Conservation (phyloP, 495 filamentous ascomycete species). For the Daldinia caldariorum region DNA sequence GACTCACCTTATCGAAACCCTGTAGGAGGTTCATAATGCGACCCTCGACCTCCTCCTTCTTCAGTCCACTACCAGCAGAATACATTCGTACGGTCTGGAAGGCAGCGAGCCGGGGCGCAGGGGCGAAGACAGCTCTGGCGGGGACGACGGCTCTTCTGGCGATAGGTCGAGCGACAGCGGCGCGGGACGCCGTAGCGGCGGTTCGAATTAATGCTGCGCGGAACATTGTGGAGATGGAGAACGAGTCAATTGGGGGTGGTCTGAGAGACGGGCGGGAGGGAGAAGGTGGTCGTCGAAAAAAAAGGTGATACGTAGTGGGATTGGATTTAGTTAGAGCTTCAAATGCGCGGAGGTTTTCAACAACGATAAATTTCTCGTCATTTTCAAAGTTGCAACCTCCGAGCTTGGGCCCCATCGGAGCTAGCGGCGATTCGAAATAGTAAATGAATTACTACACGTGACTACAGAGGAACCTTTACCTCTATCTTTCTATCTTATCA, state of each 20-base stretch:
- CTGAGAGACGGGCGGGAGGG: background rate
- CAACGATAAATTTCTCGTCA: slow-evolving; percentile 46
- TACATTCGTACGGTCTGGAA: slow-evolving; percentile 80
- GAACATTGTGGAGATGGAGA: slow-evolving; percentile 71
- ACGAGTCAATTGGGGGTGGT: slow-evolving; percentile 45
- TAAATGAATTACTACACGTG: slow-evolving; percentile 6
- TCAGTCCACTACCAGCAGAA: slow-evolving; percentile 79
- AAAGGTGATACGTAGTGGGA: slow-evolving; percentile 4
- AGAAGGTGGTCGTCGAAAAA: slow-evolving; percentile 11
- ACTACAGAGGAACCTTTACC: background rate
- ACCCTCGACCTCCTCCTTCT: slow-evolving; percentile 85
- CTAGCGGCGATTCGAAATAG: slow-evolving; percentile 34
- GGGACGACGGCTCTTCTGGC: slow-evolving; percentile 63
- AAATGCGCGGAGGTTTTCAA: slow-evolving; percentile 15
- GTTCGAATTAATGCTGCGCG: slow-evolving; percentile 81
- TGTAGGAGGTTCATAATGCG: slow-evolving; percentile 91
- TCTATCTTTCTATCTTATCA: no score
- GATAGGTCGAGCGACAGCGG: slow-evolving; percentile 63
- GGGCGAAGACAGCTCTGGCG: slow-evolving; percentile 65
- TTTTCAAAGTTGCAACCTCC: slow-evolving; percentile 30
- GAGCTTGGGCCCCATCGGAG: slow-evolving; percentile 39
- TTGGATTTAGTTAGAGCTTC: slow-evolving; percentile 23
- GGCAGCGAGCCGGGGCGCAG: slow-evolving; percentile 59
- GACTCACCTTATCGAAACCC: slow-evolving; percentile 94
- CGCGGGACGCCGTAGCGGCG: slow-evolving; percentile 61